These are phyloP conservation scores for Mucor velutinosus DNA, from an alignment of 371 early-diverging fungal species.

Conservation along the genomic window DNA sequence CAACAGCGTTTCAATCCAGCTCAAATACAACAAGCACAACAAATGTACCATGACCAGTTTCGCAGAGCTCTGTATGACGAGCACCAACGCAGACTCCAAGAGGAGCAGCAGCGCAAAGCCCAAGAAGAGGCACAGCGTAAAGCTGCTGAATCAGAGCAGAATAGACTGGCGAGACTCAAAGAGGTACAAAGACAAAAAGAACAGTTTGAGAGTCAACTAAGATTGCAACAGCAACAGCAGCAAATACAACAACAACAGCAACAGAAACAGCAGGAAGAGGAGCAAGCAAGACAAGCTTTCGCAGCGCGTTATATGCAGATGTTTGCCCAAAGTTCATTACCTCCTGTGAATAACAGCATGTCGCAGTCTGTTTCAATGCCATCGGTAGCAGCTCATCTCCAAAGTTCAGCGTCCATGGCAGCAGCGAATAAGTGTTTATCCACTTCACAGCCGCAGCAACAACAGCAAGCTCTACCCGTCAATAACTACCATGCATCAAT, in stretches of 20 bases:
- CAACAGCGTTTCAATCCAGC: not conserved
- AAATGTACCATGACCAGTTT: not conserved
- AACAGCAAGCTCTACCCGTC: not conserved
- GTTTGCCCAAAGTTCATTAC: not conserved
- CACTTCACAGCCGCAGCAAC: not conserved
- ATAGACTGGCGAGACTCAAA: not conserved
- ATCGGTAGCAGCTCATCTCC: not conserved
- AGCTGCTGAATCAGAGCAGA: not conserved
- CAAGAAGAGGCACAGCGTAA: constrained; percentile 13
- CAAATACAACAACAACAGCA: not conserved
- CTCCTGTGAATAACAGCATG: not conserved
- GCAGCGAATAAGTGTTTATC: not conserved
- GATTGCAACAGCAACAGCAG: not conserved
- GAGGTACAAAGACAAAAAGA: not conserved
- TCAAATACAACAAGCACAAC: constrained; percentile 6
- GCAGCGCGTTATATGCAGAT: not conserved
- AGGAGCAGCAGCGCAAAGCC: not conserved
- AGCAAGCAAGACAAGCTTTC: not conserved
- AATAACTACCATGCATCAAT: not conserved
- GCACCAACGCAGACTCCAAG: not conserved
- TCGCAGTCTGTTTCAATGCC: not conserved
- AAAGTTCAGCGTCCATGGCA: not conserved
- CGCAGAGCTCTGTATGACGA: not conserved
- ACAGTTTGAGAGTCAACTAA: constrained; percentile 7
- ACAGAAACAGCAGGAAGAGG: not conserved